phyloP scores from a whole-genome alignment of 495 filamentous ascomycete species.

The Neurospora hispaniola region DNA sequence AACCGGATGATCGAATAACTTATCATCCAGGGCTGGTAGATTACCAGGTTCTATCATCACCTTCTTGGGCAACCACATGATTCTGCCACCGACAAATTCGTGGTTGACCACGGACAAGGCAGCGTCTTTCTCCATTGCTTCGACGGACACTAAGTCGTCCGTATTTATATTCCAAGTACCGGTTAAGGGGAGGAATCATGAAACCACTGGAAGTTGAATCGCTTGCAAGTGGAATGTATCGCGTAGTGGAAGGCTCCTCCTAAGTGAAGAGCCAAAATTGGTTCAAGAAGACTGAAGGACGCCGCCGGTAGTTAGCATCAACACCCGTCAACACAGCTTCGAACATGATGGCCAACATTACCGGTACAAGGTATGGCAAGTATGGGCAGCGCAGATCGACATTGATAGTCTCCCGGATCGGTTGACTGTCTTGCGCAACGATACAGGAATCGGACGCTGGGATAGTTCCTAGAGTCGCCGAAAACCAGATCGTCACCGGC shows the following conservation, averaged over 20 bases:
- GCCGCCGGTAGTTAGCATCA: background rate
- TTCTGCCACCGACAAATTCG: background rate
- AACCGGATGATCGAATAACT: no score
- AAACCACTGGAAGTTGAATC: background rate
- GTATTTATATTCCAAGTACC: background rate
- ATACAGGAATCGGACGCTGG: background rate
- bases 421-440: background rate
- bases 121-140: background rate
- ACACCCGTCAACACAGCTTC: background rate
- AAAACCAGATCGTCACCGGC: background rate
- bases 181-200: background rate
- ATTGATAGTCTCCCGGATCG: background rate
- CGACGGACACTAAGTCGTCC: background rate
- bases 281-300: background rate
- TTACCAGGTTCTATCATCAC: no score
- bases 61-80: background rate
- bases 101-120: background rate
- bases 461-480: background rate
- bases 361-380: background rate
- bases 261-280: background rate
- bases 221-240: background rate
- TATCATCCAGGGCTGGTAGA: no score
- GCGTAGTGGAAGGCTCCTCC: background rate
- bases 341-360: background rate
- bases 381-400: background rate